phyloP scores from a whole-genome alignment of 2,329 filamentous ascomycete genomes.

The Stagonosporopsis chrysanthemi region DNA sequence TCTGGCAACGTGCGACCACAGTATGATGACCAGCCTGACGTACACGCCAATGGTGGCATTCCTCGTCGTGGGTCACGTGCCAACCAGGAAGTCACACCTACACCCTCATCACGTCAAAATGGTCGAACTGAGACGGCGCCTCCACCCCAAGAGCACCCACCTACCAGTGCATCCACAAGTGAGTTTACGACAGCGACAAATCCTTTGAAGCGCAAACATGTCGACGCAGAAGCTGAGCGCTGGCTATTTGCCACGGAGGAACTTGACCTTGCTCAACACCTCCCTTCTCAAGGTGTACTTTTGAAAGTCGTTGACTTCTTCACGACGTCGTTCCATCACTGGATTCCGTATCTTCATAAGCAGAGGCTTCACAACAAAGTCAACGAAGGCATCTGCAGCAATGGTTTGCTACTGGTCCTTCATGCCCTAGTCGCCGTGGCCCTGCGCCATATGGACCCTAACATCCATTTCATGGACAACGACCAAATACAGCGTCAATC shows the following conservation, averaged over 20 bases:
- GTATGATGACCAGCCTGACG: constrained; percentile 23
- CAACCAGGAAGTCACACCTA: neutral
- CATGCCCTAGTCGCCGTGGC: constrained; percentile 40
- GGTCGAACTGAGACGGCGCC: neutral
- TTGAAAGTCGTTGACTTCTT: constrained; percentile 41
- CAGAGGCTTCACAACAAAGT: constrained; percentile 37
- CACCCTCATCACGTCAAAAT: neutral
- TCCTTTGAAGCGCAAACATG: constrained; percentile 37
- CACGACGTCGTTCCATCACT: constrained; percentile 45
- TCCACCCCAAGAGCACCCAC: neutral
- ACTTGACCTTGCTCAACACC: constrained; percentile 35
- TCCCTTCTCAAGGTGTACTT: constrained; percentile 38
- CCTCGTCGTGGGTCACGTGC: constrained; percentile 2
- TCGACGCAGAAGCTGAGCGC: constrained; percentile 22
- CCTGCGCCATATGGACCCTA: constrained; percentile 40
- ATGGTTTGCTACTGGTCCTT: constrained; percentile 33
- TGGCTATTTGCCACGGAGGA: constrained; percentile 32
- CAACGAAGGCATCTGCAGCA: constrained; percentile 22
- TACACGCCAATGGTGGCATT: neutral
- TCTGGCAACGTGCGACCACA: constrained; percentile 33
- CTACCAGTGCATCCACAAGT: neutral
- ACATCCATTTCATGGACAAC: constrained; percentile 32
- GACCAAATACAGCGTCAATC: constrained; percentile 39
- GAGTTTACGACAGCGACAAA: constrained; percentile 13
- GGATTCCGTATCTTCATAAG: constrained; percentile 47